Evolutionary conservation across 306 rosid species (phyloP).

Genomic region (Vigna radiata): DNA sequence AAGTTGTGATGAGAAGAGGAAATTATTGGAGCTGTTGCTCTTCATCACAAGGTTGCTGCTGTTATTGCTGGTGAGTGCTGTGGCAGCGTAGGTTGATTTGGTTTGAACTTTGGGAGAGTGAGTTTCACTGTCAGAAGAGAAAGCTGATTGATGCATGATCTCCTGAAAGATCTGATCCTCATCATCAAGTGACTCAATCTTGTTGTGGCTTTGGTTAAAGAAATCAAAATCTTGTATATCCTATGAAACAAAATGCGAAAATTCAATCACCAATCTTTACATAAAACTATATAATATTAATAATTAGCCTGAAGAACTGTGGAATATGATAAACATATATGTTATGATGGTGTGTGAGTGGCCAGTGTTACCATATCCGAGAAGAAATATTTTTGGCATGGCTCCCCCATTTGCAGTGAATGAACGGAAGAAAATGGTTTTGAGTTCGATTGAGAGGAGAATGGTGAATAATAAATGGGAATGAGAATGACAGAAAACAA

Average conservation of each 20-base stretch:
- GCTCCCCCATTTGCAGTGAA: conserved; percentile 31
- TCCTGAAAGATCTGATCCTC: conserved; percentile 34
- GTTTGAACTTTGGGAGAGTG: conserved; percentile 27
- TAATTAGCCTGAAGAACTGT: not conserved
- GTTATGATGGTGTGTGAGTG: not conserved
- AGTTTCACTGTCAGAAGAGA: conserved; percentile 36
- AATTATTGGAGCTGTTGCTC: conserved; percentile 1
- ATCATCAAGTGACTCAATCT: conserved; percentile 23
- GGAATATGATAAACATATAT: not conserved
- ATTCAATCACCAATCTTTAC: not conserved
- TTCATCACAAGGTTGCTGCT: not conserved
- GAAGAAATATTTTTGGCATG: conserved; percentile 42
- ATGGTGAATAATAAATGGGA: conserved; percentile 17
- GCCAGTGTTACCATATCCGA: conserved; percentile 38
- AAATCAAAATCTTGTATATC: conserved; percentile 36
- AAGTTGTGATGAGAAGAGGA: conserved; percentile 16
- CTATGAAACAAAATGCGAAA: not conserved
- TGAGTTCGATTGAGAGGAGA: not conserved
- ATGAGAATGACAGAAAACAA: conserved; percentile 7
- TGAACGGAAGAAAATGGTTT: conserved; percentile 6
- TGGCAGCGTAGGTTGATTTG: not conserved
- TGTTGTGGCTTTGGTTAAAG: conserved; percentile 26
- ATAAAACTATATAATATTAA: not conserved
- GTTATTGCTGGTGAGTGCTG: not conserved
- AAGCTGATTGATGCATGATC: conserved; percentile 39